phyloP scores from a whole-genome alignment of 768 basidiomycete genomes.

The Trametes cingulata region DNA sequence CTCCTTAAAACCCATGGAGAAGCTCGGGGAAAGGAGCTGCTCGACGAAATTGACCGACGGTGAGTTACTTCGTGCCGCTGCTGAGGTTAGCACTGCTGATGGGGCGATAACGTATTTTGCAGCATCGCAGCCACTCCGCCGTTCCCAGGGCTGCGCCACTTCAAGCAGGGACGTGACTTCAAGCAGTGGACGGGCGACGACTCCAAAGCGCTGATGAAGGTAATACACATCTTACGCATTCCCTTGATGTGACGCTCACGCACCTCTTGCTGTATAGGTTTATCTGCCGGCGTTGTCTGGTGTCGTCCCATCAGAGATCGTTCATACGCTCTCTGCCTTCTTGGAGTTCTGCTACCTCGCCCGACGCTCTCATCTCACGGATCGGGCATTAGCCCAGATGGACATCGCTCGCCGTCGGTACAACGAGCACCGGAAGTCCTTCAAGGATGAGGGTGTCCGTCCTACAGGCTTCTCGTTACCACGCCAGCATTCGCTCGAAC shows the following conservation, averaged over 20 bases:
- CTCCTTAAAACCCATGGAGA: constrained; percentile 23
- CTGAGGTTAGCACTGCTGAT: background rate
- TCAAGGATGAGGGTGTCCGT: constrained; percentile 1
- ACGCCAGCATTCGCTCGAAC: constrained; percentile 18
- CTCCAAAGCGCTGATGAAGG: constrained; percentile 25
- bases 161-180: constrained; percentile 18
- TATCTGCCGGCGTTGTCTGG: background rate
- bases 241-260: constrained; percentile 1
- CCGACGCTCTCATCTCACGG: background rate
- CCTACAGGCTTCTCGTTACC: constrained; percentile 20
- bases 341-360: constrained; percentile 25
- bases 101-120: background rate
- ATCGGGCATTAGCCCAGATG: background rate
- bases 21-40: constrained; percentile 25
- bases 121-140: constrained; percentile 15
- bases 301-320: background rate
- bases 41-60: constrained; percentile 39
- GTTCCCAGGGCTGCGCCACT: constrained; percentile 18
- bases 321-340: constrained; percentile 1
- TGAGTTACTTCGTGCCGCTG: constrained; percentile 21
- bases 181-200: constrained; percentile 23
- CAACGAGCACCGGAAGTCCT: background rate
- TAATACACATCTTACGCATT: background rate
- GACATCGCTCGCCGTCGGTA: background rate
- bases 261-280: background rate